phyloP scores from a whole-genome alignment of 768 basidiomycete genomes.

The Pisolithus orientalis region DNA sequence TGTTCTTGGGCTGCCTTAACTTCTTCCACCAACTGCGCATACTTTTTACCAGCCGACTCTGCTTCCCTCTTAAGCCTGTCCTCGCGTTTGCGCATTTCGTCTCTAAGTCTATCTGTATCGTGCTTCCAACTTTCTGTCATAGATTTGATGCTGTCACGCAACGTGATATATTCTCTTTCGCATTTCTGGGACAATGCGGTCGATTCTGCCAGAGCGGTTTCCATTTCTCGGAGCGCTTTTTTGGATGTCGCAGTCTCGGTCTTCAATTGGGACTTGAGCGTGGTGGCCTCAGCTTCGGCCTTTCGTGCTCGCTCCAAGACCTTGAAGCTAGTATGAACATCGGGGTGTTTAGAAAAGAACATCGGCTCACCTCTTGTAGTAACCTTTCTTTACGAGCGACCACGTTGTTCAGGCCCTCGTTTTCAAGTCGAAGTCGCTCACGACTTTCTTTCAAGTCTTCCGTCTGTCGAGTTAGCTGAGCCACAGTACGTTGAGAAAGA shows the following conservation, averaged over 20 bases:
- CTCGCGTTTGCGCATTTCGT: slow-evolving; percentile 73
- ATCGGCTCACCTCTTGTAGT: slow-evolving; percentile 66
- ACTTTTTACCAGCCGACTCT: slow-evolving; percentile 65
- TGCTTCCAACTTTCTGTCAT: slow-evolving; percentile 68
- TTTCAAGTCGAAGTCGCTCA: slow-evolving; percentile 77
- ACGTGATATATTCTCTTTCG: slow-evolving; percentile 75
- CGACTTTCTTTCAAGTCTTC: slow-evolving; percentile 87
- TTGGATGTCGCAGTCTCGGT: slow-evolving; percentile 66
- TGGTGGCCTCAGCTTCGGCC: slow-evolving; percentile 70
- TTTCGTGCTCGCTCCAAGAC: slow-evolving; percentile 81
- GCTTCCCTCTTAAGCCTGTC: slow-evolving; percentile 62
- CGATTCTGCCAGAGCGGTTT: slow-evolving; percentile 63
- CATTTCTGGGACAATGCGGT: slow-evolving; percentile 73
- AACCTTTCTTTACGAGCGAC: slow-evolving; percentile 83
- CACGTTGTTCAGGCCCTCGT: slow-evolving; percentile 83
- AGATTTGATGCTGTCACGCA: slow-evolving; percentile 70
- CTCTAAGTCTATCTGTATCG: slow-evolving; percentile 63
- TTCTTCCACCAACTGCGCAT: slow-evolving; percentile 57
- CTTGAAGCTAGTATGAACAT: slow-evolving; percentile 26
- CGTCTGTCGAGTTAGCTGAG: slow-evolving; percentile 76
- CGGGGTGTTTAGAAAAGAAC: not conserved
- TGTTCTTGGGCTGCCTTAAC: slow-evolving; percentile 45
- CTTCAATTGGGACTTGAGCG: slow-evolving; percentile 69
- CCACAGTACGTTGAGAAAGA: slow-evolving; percentile 76
- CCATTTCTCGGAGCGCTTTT: slow-evolving; percentile 77